Conservation (phyloP, 495 filamentous ascomycete species). For the Penicillium atrosanguineum region DNA sequence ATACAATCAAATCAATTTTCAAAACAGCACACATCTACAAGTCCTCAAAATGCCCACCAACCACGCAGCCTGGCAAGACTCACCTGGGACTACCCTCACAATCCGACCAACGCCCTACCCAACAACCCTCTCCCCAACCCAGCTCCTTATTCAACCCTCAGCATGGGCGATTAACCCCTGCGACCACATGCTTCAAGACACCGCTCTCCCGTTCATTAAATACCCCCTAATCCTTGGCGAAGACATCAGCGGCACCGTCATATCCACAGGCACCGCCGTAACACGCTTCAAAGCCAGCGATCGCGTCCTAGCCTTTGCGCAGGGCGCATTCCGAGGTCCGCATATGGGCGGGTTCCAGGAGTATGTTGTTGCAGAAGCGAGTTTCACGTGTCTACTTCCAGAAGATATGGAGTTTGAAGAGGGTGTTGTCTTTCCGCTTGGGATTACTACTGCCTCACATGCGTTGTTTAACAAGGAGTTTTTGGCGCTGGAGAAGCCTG, state of each 20-base stretch:
- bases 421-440: slow-evolving; percentile 52
- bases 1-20: no score
- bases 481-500: slow-evolving; percentile 39
- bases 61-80: slow-evolving; percentile 3
- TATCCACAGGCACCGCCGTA: slow-evolving; percentile 42
- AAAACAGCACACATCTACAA: no score
- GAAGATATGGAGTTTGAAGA: slow-evolving; percentile 41
- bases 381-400: slow-evolving; percentile 45
- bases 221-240: slow-evolving; percentile 52
- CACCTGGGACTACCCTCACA: not conserved
- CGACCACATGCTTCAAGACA: slow-evolving; percentile 8
- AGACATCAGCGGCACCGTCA: slow-evolving; percentile 55
- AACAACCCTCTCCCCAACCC: no score
- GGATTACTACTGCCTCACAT: slow-evolving; percentile 51
- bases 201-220: slow-evolving; percentile 11
- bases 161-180: slow-evolving; percentile 14
- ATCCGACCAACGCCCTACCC: slow-evolving; percentile 2
- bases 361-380: slow-evolving; percentile 39
- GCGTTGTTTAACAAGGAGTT: slow-evolving; percentile 45
- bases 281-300: slow-evolving; percentile 42
- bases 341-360: slow-evolving; percentile 44
- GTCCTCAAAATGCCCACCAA: not conserved
- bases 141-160: no score
- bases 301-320: slow-evolving; percentile 22
- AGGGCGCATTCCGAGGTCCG: slow-evolving; percentile 12